Evolutionary conservation across 805 yeast genomes (phyloP).

Genomic region (Pichia thaimueangensis): DNA sequence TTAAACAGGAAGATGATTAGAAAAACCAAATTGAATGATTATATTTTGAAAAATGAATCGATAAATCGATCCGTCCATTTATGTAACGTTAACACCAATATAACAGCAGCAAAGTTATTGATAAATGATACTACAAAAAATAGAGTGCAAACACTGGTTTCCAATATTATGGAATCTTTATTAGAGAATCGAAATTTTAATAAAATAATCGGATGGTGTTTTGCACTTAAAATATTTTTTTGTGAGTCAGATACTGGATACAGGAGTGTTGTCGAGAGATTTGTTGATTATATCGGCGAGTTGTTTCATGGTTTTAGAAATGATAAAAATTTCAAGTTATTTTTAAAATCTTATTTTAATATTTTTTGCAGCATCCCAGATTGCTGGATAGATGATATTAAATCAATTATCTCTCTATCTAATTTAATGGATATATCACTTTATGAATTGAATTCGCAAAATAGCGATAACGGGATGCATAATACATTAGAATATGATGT

Average conservation of each 20-base stretch:
- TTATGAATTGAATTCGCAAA: constrained; percentile 1
- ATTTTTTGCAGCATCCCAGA: neutral
- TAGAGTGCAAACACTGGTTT: neutral
- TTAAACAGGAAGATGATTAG: neutral
- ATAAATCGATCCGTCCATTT: neutral
- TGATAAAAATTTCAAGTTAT: neutral
- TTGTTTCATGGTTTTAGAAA: neutral
- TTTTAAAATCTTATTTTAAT: neutral
- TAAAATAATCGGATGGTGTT: neutral
- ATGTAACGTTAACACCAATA: neutral
- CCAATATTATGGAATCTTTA: neutral
- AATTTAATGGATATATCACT: constrained; percentile 4
- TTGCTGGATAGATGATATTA: constrained; percentile 1
- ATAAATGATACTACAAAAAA: neutral
- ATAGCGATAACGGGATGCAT: no score
- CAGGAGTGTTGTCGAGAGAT: neutral
- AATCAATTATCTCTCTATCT: neutral
- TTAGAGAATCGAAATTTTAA: neutral
- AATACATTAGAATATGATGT: constrained; percentile 6
- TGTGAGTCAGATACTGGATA: neutral
- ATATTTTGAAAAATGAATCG: neutral
- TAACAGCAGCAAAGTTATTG: neutral
- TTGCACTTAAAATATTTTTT: neutral
- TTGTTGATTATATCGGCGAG: neutral
- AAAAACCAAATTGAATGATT: neutral